Evolutionary conservation across 495 filamentous ascomycete genomes (phyloP), one percentile per base, ranked within the genome.

Genomic region (Aspergillus avenaceus): DNA sequence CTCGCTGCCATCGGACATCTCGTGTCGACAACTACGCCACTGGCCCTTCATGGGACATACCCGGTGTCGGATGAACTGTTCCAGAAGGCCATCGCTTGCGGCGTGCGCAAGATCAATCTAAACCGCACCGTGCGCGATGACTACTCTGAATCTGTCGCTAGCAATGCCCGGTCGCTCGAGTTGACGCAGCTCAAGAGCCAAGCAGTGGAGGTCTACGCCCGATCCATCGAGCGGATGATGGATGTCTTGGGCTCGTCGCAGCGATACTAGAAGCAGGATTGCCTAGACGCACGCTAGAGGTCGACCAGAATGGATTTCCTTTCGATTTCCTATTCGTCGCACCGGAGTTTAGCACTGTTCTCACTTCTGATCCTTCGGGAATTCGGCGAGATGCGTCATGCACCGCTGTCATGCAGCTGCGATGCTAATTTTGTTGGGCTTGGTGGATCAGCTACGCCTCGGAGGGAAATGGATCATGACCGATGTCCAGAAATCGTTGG

Each of bases 1-100:
- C 54, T 56, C 16, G 36, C 27, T 5, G 36, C 42, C 8, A 56
- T 56, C 16, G 54, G 43, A 18, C 29, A 52, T 11, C 23, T 38
- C n/a, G 27, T 52, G 5, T 42, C 77, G 37, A 4, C n/a, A 3
- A 61, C 64, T 21, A 82, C 84, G n/a, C 63, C 75, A 45, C 58
- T 90, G 18, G 85, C 85, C 6, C 68, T 88, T 60, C 86, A 90
- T 56, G 85, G 85, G 12, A 83, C 84, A n/a, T 82, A 87, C 53
- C 77, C 80, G 2, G 87, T 86, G 52, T 74, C 76, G 25, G 69
- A 80, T 58, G 71, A 71, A 11, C 82, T 82, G 29, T 82, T 84
- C 53, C 57, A 64, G 38, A 68, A 73, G 49, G 81, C 80, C 58
- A 82, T 88, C 50, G 66, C 65, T 23, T 72, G 64, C 27, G 83